A percentile compares a stretch with the other conserved stretches of the same genome.
These are phyloP conservation scores for Gryganskiella cystojenkinii DNA, from an alignment of 192 early-diverging fungal species.

Conservation along the genomic window DNA sequence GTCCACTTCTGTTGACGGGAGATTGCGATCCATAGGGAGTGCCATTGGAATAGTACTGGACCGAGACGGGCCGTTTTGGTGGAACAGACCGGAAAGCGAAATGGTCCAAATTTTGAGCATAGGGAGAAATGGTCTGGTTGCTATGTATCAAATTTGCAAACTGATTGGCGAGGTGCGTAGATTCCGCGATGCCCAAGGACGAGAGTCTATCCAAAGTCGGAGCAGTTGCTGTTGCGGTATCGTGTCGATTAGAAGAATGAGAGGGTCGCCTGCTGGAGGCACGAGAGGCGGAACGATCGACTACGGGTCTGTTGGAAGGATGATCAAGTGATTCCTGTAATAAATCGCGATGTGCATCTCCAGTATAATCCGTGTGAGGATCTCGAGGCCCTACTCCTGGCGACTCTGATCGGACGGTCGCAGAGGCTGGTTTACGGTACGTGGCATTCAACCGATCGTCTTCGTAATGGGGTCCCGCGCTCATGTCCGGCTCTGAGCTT, in stretches of 20 bases:
- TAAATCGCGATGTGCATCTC: conserved; percentile 25
- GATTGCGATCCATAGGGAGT: conserved; percentile 5
- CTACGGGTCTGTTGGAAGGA: conserved; percentile 9
- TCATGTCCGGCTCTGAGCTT: conserved; percentile 28
- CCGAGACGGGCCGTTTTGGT: conserved; percentile 40
- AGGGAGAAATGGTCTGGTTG: conserved; percentile 91
- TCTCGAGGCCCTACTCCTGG: conserved; percentile 38
- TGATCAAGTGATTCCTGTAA: conserved; percentile 44
- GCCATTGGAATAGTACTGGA: conserved; percentile 32
- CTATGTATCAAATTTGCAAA: conserved; percentile 85
- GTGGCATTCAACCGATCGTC: conserved; percentile 13
- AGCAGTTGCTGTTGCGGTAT: background rate
- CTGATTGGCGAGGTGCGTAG: conserved; percentile 87
- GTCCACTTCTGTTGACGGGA: conserved; percentile 17
- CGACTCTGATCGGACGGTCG: conserved; percentile 47
- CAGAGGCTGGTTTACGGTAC: conserved; percentile 40
- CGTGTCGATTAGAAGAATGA: conserved; percentile 12
- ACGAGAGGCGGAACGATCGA: background rate
- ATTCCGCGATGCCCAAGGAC: conserved; percentile 33
- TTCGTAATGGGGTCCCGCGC: conserved; percentile 21
- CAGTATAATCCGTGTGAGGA: conserved; percentile 44
- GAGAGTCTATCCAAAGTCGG: conserved; percentile 16
- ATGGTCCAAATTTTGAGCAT: conserved; percentile 83
- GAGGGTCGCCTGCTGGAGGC: conserved; percentile 31
- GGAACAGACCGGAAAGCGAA: conserved; percentile 78